A percentile compares a stretch with the other conserved stretches of the same genome.
These are phyloP conservation scores for Capsicum rhomboideum DNA, from an alignment of 257 asterid genomes.

Conservation along the genomic window DNA sequence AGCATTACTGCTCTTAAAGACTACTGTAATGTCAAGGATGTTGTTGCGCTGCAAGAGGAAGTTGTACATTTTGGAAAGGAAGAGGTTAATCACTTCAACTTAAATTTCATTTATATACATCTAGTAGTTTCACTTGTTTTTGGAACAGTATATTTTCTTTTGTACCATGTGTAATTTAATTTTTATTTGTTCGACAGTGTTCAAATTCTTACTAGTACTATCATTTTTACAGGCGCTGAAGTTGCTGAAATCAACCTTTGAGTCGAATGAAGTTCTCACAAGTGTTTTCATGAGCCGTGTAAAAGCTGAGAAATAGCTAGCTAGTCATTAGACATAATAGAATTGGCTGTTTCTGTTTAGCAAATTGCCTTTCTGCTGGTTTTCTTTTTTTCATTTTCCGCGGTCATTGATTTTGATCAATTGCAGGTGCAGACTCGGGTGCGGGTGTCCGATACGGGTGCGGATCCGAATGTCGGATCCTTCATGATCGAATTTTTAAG, in stretches of 20 bases:
- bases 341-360: neutral
- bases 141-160: no score
- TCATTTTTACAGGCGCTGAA: slow-evolving; percentile 12
- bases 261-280: neutral
- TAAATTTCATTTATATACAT: no score
- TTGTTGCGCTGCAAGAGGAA: neutral
- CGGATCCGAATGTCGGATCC: no score
- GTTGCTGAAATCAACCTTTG: slow-evolving; percentile 15
- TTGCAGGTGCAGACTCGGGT: no score
- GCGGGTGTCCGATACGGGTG: no score
- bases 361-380: neutral
- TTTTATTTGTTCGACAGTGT: no score
- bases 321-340: neutral
- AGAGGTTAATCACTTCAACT: neutral
- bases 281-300: neutral
- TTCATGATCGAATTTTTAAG: no score
- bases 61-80: neutral
- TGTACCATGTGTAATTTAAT: no score
- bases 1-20: slow-evolving; percentile 3
- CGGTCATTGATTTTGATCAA: no score
- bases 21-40: slow-evolving; percentile 2
- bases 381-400: neutral
- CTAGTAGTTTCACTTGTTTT: no score
- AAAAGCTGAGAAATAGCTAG: neutral
- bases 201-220: no score